Percentiles rank a stretch among this genome's conserved stretches.
These are phyloP conservation scores for Arthrobotrys pseudoclavata DNA, from an alignment of 2,329 filamentous ascomycete genomes.

Conservation along the genomic window DNA sequence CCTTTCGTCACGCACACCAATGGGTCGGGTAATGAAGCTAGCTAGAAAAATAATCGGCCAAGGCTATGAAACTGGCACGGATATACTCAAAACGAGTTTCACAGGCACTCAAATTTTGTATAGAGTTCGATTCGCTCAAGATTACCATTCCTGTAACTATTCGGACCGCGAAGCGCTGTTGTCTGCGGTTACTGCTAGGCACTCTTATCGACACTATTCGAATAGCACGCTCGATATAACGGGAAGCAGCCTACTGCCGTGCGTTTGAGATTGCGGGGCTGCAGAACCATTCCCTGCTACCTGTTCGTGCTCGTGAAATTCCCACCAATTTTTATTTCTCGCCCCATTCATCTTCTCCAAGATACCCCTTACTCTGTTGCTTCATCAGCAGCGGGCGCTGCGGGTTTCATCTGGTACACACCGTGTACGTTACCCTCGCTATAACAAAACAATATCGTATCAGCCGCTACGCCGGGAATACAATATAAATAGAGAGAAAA, in stretches of 20 bases:
- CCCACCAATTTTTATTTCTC: background rate
- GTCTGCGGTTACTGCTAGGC: background rate
- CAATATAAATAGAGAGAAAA: background rate
- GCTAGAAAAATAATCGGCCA: too few species aligned
- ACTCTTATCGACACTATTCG: slow-evolving; percentile 1
- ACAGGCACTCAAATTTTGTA: background rate
- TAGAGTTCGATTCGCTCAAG: background rate
- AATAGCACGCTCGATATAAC: slow-evolving; percentile 2
- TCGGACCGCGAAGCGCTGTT: slow-evolving; percentile 2
- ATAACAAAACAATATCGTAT: background rate
- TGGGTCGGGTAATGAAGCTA: too few species aligned
- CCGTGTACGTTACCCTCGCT: slow-evolving; percentile 58
- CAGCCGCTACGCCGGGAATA: background rate
- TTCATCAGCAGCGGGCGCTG: slow-evolving; percentile 25
- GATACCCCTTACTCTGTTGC: slow-evolving; percentile 24
- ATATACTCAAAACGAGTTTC: too few species aligned
- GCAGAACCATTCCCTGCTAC: background rate
- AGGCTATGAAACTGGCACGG: too few species aligned
- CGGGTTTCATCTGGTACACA: slow-evolving; percentile 49
- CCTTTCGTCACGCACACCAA: too few species aligned
- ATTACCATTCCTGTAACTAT: background rate
- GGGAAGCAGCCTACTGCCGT: background rate
- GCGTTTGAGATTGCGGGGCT: background rate
- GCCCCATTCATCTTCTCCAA: background rate
- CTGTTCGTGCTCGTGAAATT: background rate